Evolutionary conservation across 257 asterid genomes (phyloP), one percentile per base, ranked within the genome.

Genomic region (Plectranthus barbatus): DNA sequence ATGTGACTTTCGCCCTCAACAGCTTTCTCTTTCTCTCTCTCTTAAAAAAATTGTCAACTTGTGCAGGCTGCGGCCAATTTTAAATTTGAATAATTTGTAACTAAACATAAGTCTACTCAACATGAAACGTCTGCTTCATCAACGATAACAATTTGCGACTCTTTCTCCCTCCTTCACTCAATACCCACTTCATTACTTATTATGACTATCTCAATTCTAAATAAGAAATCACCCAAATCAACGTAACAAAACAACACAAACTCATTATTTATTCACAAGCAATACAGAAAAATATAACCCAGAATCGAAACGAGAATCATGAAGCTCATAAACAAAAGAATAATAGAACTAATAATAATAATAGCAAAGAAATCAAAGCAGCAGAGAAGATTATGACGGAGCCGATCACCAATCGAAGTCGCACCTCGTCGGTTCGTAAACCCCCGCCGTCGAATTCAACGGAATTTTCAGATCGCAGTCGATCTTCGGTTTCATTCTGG

Each of bases 391-490:
- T 10, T 41, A 55, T 60, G 48, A 47, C 23, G 17, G 45, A 49
- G 47, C 39, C 41, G 42, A 53, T 44, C 39, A 53, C 97, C 97
- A 90, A 72, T 83, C 95, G 18, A 84, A 78, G 54, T 75, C 73
- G 37, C 97, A 90, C 61, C 79, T 67, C 17, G 67, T 81, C 46
- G 82, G 19, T 68, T 79, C 75, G 56, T 68, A 83, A 53, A 21
- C 69, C 0, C 63, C 65, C 2, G 86, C 20, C 1, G 79, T 81
- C 19, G 81, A 59, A 3, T 14, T 54, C 77, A 84, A 70, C 7
- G 94, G 97, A 9, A 90, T 68, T 57, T 66, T 64, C 80, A 90
- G 59, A 65, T 83, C 84, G 70, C 97, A 90, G 53, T 81, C 76
- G 47, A 84, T 86, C 77, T 72, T 83, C 23, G 97, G 94, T 79